Percentiles rank a stretch among this genome's conserved stretches.
These are phyloP conservation scores for Colletotrichum noveboracense DNA, from an alignment of 2,329 filamentous ascomycete species.

Conservation along the genomic window DNA sequence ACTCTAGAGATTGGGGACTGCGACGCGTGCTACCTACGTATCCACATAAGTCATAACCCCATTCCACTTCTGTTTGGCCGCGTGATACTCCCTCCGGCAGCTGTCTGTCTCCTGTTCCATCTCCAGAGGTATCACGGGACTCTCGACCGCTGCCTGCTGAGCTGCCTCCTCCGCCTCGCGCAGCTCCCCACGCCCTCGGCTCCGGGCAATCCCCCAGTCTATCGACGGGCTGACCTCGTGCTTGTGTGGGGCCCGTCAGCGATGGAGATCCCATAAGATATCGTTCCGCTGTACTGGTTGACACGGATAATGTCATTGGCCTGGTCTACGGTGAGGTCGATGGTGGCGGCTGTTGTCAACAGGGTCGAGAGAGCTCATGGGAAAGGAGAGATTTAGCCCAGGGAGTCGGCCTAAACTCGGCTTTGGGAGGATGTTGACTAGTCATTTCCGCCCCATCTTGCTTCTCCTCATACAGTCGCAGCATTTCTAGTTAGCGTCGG, in stretches of 20 bases:
- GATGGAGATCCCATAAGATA: not conserved
- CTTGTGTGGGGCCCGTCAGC: not conserved
- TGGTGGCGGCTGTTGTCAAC: not conserved
- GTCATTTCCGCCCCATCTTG: not conserved
- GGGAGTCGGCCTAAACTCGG: not conserved
- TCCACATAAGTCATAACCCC: not conserved
- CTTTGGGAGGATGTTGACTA: not conserved
- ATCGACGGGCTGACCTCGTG: not conserved
- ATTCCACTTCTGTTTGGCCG: not conserved
- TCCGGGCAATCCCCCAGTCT: not conserved
- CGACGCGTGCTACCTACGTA: not conserved
- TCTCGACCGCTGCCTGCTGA: not conserved
- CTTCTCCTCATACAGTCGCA: not conserved
- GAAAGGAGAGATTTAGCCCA: not conserved
- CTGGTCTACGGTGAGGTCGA: not conserved
- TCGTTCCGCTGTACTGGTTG: not conserved
- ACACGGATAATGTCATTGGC: not conserved
- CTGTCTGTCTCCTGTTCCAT: not conserved
- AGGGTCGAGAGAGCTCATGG: not conserved
- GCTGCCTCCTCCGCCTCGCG: not conserved
- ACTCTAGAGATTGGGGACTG: not conserved
- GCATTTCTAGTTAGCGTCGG: not conserved
- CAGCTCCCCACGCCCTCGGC: not conserved
- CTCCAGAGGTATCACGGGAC: not conserved
- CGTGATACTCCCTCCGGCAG: not conserved